phyloP scores from a whole-genome alignment of 805 yeast genomes.

The Ogataea paraovalis region DNA sequence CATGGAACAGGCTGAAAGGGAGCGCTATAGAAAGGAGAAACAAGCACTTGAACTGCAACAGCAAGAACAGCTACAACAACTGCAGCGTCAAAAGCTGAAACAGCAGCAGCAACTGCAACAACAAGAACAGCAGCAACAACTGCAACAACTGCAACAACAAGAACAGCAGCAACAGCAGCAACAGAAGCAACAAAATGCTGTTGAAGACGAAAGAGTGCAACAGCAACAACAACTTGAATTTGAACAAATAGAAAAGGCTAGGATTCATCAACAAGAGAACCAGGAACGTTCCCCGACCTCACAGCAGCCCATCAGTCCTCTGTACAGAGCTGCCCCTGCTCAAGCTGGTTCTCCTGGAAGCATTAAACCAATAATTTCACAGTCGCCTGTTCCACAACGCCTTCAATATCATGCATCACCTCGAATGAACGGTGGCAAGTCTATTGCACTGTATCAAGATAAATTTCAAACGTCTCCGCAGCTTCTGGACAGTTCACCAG shows the following conservation, averaged over 20 bases:
- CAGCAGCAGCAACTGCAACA: neutral
- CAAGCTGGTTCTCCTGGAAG: slow-evolving; percentile 2
- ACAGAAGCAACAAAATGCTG: too few relatives aligned
- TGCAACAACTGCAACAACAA: neutral
- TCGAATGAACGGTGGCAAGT: slow-evolving; percentile 1
- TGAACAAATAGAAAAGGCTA: neutral
- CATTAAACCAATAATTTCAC: neutral
- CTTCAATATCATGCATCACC: slow-evolving; percentile 21
- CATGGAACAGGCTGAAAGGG: neutral
- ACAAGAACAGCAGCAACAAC: slow-evolving; percentile 1
- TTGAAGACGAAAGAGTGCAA: neutral
- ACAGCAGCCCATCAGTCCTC: neutral
- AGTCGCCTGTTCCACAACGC: slow-evolving; percentile 7
- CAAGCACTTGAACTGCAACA: neutral
- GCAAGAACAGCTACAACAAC: neutral
- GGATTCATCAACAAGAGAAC: neutral
- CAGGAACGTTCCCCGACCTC: neutral
- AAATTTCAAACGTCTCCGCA: slow-evolving; percentile 3
- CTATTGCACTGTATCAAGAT: slow-evolving; percentile 13
- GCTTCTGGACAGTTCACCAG: neutral
- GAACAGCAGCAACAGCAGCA: neutral
- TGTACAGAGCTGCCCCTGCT: slow-evolving; percentile 1
- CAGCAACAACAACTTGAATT: neutral
- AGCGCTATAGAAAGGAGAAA: neutral
- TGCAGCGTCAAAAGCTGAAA: neutral